phyloP scores from a whole-genome alignment of 306 rosid species.

The Pterocarpus santalinus region DNA sequence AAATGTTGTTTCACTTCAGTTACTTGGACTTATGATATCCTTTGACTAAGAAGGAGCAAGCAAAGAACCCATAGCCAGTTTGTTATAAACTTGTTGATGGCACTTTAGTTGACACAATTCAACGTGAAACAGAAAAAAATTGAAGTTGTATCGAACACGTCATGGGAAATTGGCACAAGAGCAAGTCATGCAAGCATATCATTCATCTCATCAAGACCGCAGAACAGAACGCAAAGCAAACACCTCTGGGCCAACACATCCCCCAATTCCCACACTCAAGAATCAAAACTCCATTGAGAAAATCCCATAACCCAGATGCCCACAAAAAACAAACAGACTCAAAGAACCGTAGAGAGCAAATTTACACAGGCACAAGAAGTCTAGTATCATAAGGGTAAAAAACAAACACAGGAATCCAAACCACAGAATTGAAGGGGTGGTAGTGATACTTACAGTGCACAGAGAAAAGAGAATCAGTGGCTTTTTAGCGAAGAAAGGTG shows the following conservation, averaged over 20 bases:
- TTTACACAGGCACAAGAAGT: neutral
- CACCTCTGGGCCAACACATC: neutral
- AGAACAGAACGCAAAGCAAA: neutral
- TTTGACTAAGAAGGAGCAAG: slow-evolving; percentile 23
- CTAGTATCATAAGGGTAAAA: neutral
- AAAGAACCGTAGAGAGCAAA: slow-evolving; percentile 30
- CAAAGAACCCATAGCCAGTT: slow-evolving; percentile 30
- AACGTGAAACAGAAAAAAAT: slow-evolving; percentile 24
- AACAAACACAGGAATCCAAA: neutral
- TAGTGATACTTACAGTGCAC: slow-evolving; percentile 60
- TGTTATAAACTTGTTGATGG: neutral
- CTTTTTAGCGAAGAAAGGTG: slow-evolving; percentile 55
- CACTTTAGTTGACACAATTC: slow-evolving; percentile 29
- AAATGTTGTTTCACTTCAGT: slow-evolving; percentile 17
- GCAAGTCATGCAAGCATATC: slow-evolving; percentile 26
- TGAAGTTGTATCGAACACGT: slow-evolving; percentile 18
- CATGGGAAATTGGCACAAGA: slow-evolving; percentile 22
- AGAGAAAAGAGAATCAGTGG: slow-evolving; percentile 64
- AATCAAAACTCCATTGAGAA: slow-evolving; percentile 36
- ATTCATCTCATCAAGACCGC: slow-evolving; percentile 27
- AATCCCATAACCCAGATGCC: slow-evolving; percentile 19
- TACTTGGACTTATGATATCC: neutral
- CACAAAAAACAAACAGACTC: slow-evolving; percentile 1
- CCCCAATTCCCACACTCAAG: slow-evolving; percentile 29
- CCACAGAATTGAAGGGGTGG: slow-evolving; percentile 3